phyloP scores from a whole-genome alignment of 2,329 filamentous ascomycete genomes.

The Aureobasidium sp. region DNA sequence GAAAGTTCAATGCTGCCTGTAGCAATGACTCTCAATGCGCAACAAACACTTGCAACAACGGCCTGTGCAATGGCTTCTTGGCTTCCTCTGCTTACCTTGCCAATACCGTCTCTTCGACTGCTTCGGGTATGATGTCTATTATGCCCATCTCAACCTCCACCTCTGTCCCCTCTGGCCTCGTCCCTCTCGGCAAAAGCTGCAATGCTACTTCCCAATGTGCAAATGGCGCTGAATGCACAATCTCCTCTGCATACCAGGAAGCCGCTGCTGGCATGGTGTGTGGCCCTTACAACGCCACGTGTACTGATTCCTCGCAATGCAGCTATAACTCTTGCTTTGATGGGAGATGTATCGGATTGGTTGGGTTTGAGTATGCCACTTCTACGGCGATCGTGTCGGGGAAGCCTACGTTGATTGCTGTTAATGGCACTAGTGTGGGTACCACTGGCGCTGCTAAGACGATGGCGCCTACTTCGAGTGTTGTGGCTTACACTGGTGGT shows the following conservation, averaged over 20 bases:
- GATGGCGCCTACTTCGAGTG: background rate
- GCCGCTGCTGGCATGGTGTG: conserved; percentile 7
- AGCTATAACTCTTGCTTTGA: conserved; percentile 21
- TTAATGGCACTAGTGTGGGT: background rate
- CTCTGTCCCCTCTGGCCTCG: conserved; percentile 10
- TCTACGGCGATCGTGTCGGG: background rate
- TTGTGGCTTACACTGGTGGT: conserved; percentile 1
- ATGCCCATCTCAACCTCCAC: background rate
- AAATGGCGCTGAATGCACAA: conserved; percentile 16
- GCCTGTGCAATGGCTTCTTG: conserved; percentile 20
- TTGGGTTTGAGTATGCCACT: background rate
- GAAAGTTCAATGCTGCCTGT: conserved; percentile 21
- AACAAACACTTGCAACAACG: conserved; percentile 20
- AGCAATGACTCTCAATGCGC: conserved; percentile 18
- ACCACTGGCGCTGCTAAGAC: background rate
- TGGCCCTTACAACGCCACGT: conserved; percentile 20
- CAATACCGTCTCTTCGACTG: background rate
- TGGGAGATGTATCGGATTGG: conserved; percentile 18
- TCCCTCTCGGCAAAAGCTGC: conserved; percentile 17
- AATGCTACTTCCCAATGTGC: conserved; percentile 15
- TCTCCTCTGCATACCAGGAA: conserved; percentile 14
- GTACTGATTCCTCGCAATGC: conserved; percentile 17
- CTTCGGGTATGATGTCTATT: conserved; percentile 10
- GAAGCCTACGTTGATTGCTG: background rate
- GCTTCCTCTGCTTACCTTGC: conserved; percentile 7